Base-by-base conservation (phyloP, 164 flowering plant genomes). In the Paratinospora sagittata region DNA sequence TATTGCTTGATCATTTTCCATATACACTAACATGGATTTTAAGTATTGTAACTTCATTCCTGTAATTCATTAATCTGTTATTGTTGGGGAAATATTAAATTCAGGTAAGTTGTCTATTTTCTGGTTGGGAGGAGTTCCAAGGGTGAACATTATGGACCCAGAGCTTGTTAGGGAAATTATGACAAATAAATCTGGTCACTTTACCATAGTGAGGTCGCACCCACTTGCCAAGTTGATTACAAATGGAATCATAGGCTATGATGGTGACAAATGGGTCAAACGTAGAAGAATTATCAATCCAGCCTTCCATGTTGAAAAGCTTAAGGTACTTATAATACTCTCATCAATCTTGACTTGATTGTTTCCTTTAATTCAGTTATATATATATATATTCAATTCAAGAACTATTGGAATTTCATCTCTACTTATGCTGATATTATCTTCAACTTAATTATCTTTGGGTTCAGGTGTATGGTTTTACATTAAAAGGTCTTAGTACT, bases 191-290 rank as follows among this genome's bases (percentile, higher is more conserved):
- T 45, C 26, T 33, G 76, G 72, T 16, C 66, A 74, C 26, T 30
- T 68, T 23, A 11, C 0, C 16, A 63, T 49, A 39, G 41, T 41
- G 0, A 57, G n/a, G 3, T 0, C 52, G 8, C 52, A 74, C 14
- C 77, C 77, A 17, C 21, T 63, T 3, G 49, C 10, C 14, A 21
- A 65, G 33, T 23, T 72, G 52, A 24, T 80, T 27, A 67, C 63
- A 17, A 37, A 16, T 55, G 78, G 82, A 43, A 37, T 77, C 7
- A 12, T 36, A 7, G 21, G 3, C 41, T 27, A 21, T 13, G 76
- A 77, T 2, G 78, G 78, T 5, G 80, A 77, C 13, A 30, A 80
- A 66, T 80, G 82, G 82, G 79, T 14, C 55, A 77, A 49, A 43
- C 82, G 68, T 47, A 76, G 79, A 63, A 69, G 74, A 66, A 75